Evolutionary conservation across 352 stramenopile species (phyloP), one percentile per base, ranked within the genome.

Genomic region (Halophytophthora polymorphica): DNA sequence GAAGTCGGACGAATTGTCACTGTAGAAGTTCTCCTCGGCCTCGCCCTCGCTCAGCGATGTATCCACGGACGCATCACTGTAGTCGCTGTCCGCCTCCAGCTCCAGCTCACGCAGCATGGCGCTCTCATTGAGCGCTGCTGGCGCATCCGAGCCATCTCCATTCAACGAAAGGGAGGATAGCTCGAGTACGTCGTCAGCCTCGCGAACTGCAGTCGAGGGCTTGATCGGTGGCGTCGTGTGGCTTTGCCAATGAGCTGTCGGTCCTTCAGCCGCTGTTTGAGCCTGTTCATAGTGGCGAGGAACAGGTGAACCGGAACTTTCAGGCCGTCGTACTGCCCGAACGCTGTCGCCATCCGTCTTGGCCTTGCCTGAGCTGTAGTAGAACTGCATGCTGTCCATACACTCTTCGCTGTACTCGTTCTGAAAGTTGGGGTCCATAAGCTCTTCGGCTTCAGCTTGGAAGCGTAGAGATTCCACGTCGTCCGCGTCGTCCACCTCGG

Each of bases 21-120:
- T 90, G 69, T 93, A 93, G 56, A 87, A 91, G 55, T 90, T 93
- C 46, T 93, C 83, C 50, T 91, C 79, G 0, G 70, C 77, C 21
- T 86, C 83, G 59, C 87, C 90, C 28, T 88, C 76, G 62, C 77
- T 88, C 39, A 73, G 58, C 1, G 80, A 91, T 14, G 77, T 80
- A 55, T 86, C 77, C 4, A 19, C 60, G 22, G 64, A 72, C 35
- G 28, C 50, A 34, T 41, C 40, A 17, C 60, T 50, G 10, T 69
- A 50, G 28, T 83, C 73, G 35, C 70, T 87, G 23, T 68, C 73
- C 18, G 66, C 75, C 49, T 88, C 71, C 33, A 82, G 36, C 42
- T 78, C 71, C 18, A 83, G 49, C 40, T 83, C 69, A 11, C 69
- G 71, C 55, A 90, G 61, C 45, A 88, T 86, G 15, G 49, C 71